A percentile compares a stretch with the other conserved stretches of the same genome.
These are phyloP conservation scores for Abrus pulchellus DNA, from an alignment of 306 rosid species.

Conservation along the genomic window DNA sequence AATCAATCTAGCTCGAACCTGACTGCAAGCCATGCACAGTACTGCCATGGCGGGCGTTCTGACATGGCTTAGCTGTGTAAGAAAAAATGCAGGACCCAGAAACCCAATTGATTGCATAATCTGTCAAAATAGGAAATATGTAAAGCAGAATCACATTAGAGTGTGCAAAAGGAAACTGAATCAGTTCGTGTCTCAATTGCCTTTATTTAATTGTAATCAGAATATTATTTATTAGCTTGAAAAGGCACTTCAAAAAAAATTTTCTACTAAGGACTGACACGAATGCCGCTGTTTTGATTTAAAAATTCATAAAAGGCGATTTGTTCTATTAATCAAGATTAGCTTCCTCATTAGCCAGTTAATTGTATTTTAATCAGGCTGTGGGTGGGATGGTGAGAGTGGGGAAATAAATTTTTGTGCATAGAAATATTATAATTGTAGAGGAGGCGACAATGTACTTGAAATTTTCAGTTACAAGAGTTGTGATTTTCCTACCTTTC, in stretches of 20 bases:
- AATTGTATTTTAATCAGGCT: neutral
- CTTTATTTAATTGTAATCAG: neutral
- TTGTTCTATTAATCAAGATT: constrained; percentile 25
- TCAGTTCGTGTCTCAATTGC: neutral
- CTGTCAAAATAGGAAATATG: constrained; percentile 59
- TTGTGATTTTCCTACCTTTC: constrained; percentile 72
- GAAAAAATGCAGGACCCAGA: constrained; percentile 95
- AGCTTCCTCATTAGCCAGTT: constrained; percentile 12
- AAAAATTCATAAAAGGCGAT: neutral
- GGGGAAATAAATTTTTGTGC: too few species aligned
- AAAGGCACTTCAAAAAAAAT: neutral
- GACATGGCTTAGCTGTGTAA: constrained; percentile 82
- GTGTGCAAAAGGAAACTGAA: constrained; percentile 15
- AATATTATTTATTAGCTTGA: constrained; percentile 15
- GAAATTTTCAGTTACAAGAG: constrained; percentile 11
- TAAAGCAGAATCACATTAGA: constrained; percentile 21
- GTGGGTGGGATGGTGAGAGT: neutral
- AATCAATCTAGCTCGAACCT: constrained; percentile 64
- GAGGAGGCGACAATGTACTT: constrained; percentile 16
- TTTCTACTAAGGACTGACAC: constrained; percentile 5
- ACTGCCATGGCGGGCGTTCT: constrained; percentile 90
- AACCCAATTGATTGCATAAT: constrained; percentile 95
- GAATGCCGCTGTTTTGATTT: neutral
- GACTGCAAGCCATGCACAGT: constrained; percentile 95
- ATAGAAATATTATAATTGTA: neutral